Base-by-base conservation (phyloP, 208 protist genomes). In the Herpetomonas samuelpessoai region DNA sequence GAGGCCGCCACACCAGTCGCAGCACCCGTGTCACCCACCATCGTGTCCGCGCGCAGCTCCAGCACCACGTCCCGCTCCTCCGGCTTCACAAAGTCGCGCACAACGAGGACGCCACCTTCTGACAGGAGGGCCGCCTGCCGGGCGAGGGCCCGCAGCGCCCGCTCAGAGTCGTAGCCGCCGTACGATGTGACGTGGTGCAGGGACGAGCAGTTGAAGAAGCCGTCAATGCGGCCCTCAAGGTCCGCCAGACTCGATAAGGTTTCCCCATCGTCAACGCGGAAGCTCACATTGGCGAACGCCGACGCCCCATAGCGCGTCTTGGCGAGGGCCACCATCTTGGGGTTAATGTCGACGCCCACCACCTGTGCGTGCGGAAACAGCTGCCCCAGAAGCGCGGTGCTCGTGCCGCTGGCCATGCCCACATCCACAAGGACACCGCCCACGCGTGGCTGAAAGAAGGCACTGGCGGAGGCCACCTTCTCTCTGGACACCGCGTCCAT, bases 101-200 rank as follows among this genome's bases (percentile, higher is more conserved):
- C 45, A 6, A 50, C 45, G 18, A 50, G 12, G 10, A 50, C 45
- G 6, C 45, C 45, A 19, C 45, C n/a, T 9, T 18, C n/a, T 19
- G n/a, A 7, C 45, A 50, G 21, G 10, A 50, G 45, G 6, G 6
- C 45, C n/a, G 45, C 45, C 18, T 50, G 45, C n/a, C 45, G 45
- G 21, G n/a, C n/a, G 14, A 50, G 21, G 14, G 45, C 45, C 6
- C 45, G 12, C 45, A 50, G n/a, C 21, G 45, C 45, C 6, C 45
- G 6, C n/a, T 50, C 21, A 7, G 21, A 18, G 45, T 50, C 45
- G 45, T 50, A 50, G 10, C 45, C 45, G 6, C 21, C 21, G 45
- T 26, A 50, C 14, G 45, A 50, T n/a, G 45, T 50, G n/a, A 50
- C 45, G 45, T 50, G 45, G 45, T 50, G 45, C 12, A 50, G 45